Percentiles rank a stretch among this genome's conserved stretches.
phyloP scores from a whole-genome alignment of 202 grass and related monocot species.

The Panicum virgatum region DNA sequence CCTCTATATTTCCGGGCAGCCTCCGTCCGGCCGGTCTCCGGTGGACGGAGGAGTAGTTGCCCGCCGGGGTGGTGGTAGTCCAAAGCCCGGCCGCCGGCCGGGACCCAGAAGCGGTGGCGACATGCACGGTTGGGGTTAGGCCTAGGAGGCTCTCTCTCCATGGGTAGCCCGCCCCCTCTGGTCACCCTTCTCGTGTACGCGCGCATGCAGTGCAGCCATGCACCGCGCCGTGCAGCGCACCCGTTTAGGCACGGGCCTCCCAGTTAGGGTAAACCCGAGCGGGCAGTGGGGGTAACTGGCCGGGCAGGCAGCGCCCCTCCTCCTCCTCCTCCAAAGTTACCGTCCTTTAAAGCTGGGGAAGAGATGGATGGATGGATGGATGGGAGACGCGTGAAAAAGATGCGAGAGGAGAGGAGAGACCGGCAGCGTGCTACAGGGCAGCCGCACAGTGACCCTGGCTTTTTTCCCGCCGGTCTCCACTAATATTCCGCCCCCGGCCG shows the following conservation, averaged over 20 bases:
- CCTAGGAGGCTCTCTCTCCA: slow-evolving; percentile 38
- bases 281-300: slow-evolving; percentile 38
- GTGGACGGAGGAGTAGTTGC: neutral
- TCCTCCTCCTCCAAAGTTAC: slow-evolving; percentile 43
- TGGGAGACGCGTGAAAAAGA: slow-evolving; percentile 40
- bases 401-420: slow-evolving; percentile 47
- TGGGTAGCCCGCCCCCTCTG: slow-evolving; percentile 1
- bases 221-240: slow-evolving; percentile 37
- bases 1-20: slow-evolving; percentile 56
- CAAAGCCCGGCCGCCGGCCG: neutral
- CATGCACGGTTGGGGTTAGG: slow-evolving; percentile 56
- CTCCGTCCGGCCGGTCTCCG: slow-evolving; percentile 2
- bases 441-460: slow-evolving; percentile 14
- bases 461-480: slow-evolving; percentile 27
- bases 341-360: slow-evolving; percentile 40
- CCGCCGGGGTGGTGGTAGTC: neutral
- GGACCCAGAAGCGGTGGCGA: slow-evolving; percentile 52
- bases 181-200: slow-evolving; percentile 25
- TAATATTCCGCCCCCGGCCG: slow-evolving; percentile 6
- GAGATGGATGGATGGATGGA: neutral
- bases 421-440: slow-evolving; percentile 41
- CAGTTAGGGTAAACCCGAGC: slow-evolving; percentile 59
- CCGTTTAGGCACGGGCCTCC: slow-evolving; percentile 42
- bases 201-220: slow-evolving; percentile 8
- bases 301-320: neutral